A percentile compares a stretch with the other conserved stretches of the same genome.
phyloP scores from a whole-genome alignment of 495 filamentous ascomycete species.

The Bathelium albidoporum region DNA sequence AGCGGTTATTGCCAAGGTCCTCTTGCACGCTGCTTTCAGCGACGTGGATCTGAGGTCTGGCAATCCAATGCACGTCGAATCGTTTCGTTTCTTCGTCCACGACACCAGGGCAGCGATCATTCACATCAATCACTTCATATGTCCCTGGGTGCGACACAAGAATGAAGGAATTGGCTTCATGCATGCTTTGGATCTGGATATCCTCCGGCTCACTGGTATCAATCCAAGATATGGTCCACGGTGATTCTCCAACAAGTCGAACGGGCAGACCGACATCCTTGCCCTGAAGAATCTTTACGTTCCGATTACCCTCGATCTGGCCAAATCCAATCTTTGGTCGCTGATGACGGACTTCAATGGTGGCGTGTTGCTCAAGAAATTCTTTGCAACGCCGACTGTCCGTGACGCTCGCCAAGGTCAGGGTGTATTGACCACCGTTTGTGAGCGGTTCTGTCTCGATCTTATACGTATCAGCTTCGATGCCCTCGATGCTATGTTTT shows the following conservation, averaged over 20 bases:
- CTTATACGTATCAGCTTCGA: slow-evolving; percentile 47
- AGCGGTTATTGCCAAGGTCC: slow-evolving; percentile 35
- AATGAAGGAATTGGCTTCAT: slow-evolving; percentile 62
- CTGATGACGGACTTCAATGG: slow-evolving; percentile 76
- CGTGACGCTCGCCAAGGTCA: slow-evolving; percentile 72
- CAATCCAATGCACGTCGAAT: slow-evolving; percentile 77
- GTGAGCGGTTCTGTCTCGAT: slow-evolving; percentile 64
- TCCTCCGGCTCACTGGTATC: slow-evolving; percentile 42
- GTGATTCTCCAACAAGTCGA: slow-evolving; percentile 68
- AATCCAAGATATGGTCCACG: slow-evolving; percentile 69
- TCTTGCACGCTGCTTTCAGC: slow-evolving; percentile 46
- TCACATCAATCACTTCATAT: slow-evolving; percentile 68
- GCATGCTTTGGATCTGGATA: slow-evolving; percentile 29
- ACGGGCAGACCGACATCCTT: slow-evolving; percentile 64
- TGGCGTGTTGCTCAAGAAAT: slow-evolving; percentile 66
- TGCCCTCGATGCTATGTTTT: slow-evolving; percentile 52
- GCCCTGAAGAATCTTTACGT: slow-evolving; percentile 63
- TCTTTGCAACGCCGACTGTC: slow-evolving; percentile 80
- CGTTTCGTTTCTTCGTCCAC: slow-evolving; percentile 59
- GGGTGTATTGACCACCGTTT: slow-evolving; percentile 76
- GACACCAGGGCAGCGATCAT: slow-evolving; percentile 69
- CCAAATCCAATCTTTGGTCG: slow-evolving; percentile 78
- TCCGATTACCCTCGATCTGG: slow-evolving; percentile 63
- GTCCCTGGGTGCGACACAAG: slow-evolving; percentile 54
- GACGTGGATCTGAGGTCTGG: slow-evolving; percentile 62